These are phyloP conservation scores for Hymenotorrendiella dingleyae DNA, from an alignment of 2,329 filamentous ascomycete genomes.

Conservation along the genomic window DNA sequence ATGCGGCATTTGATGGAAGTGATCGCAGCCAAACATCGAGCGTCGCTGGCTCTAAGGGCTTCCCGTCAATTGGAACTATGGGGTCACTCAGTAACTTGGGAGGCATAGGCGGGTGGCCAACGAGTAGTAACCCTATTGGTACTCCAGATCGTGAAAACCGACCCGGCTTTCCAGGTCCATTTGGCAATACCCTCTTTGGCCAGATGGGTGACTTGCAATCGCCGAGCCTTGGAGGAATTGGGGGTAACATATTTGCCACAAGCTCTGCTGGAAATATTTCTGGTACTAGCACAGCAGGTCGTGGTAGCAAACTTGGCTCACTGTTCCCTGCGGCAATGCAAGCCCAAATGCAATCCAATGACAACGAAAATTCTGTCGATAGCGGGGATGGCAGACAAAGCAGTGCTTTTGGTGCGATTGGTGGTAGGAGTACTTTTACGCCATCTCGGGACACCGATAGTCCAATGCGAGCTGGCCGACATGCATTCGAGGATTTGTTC, in stretches of 20 bases:
- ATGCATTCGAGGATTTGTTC: constrained; percentile 47
- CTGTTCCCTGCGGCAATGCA: constrained; percentile 88
- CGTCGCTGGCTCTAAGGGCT: constrained; percentile 67
- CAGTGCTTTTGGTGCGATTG: constrained; percentile 62
- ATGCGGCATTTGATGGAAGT: constrained; percentile 52
- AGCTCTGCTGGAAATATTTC: constrained; percentile 45
- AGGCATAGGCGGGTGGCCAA: constrained; percentile 39
- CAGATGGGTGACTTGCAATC: constrained; percentile 74
- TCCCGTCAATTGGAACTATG: constrained; percentile 55
- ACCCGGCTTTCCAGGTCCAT: constrained; percentile 49
- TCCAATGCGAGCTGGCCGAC: constrained; percentile 49
- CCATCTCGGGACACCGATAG: constrained; percentile 53
- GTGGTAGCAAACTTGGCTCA: constrained; percentile 76
- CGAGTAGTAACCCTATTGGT: constrained; percentile 55
- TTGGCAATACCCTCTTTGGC: constrained; percentile 77
- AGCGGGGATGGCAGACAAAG: constrained; percentile 54
- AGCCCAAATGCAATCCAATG: constrained; percentile 74
- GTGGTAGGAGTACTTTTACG: constrained; percentile 54
- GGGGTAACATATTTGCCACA: constrained; percentile 67
- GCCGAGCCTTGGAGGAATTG: constrained; percentile 60
- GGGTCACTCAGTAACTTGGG: constrained; percentile 45
- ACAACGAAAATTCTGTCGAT: constrained; percentile 56
- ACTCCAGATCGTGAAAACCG: constrained; percentile 61
- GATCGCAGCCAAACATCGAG: constrained; percentile 93
- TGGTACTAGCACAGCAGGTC: constrained; percentile 61